Base-by-base conservation (phyloP, 495 filamentous ascomycete species). In the Xylaria longipes region DNA sequence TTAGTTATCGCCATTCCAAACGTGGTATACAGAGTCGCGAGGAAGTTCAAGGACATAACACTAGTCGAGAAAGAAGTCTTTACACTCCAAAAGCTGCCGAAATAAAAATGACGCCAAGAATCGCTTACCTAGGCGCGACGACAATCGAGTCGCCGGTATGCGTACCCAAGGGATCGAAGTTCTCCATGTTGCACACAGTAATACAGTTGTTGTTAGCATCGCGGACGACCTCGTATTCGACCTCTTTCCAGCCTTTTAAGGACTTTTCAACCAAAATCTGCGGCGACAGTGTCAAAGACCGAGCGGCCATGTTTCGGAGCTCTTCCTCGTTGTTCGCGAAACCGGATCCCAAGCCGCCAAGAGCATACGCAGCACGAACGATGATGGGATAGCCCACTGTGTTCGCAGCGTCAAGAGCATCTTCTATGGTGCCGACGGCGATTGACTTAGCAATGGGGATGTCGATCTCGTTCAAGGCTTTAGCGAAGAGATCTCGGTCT, bases 171-270 rank as follows among this genome's bases (percentile, higher is more conserved):
- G 95, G 95, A 79, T 98, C 95, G 78, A 98, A 98, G 84, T 98
- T 98, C 85, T 98, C 95, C 95, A 98, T 98, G 85, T 98, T 98
- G 86, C 95, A 98, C 57, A 98, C 95, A 22, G 95, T 98, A 75
- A 98, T 98, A 82, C 96, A 98, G 85, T 98, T 98, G 87, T 98
- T 96, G 75, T 90, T 87, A 57, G 91, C 92, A 81, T 98, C 95
- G 69, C 95, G 90, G 46, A 98, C 95, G 43, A 98, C 95, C 81
- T 98, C 95, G 79, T 98, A 98, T 80, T 98, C 95, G 67, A 97
- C 92, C 82, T 98, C 95, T 83, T 98, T 98, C 95, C 95, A 99
- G 76, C 95, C 95, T 84, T 98, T 98, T 62, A 99, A 90, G n/a
- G 95, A 97, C 85, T 99, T 99, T 86, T 99, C 95, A 54, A 99